phyloP scores from a whole-genome alignment of 179 eudicot species.

The Beta corolliflora region DNA sequence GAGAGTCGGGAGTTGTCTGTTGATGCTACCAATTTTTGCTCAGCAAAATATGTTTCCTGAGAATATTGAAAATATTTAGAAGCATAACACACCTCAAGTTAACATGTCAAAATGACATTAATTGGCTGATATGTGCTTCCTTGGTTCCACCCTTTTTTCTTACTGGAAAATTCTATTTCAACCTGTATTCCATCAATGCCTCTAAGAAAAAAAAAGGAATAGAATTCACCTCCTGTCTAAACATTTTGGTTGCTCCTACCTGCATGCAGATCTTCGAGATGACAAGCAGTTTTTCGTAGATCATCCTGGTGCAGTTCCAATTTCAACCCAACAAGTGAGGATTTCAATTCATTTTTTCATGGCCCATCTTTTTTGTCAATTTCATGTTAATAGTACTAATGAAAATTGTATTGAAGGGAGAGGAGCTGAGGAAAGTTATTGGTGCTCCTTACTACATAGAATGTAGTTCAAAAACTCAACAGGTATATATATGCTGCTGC shows the following conservation, averaged over 20 bases:
- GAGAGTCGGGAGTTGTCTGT: background rate
- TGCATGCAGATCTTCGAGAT: constrained; percentile 45
- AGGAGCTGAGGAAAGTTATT: constrained; percentile 74
- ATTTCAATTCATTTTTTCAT: background rate
- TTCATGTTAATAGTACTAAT: background rate
- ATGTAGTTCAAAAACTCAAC: constrained; percentile 91
- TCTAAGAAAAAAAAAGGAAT: no score
- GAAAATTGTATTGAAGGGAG: constrained; percentile 52
- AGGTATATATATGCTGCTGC: constrained; percentile 41
- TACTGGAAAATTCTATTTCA: background rate
- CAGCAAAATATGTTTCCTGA: background rate
- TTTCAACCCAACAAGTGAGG: constrained; percentile 32
- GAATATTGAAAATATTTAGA: background rate
- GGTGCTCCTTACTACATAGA: constrained; percentile 86
- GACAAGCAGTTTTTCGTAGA: constrained; percentile 46
- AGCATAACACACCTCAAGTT: background rate
- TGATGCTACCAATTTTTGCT: background rate
- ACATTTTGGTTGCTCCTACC: background rate
- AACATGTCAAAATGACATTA: background rate
- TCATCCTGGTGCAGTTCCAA: constrained; percentile 53
- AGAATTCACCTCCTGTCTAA: background rate
- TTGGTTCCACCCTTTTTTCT: no score
- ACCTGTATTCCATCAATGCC: background rate
- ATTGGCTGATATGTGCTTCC: background rate
- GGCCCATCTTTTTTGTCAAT: background rate